These are phyloP conservation scores for Decorospora gaudefroyi DNA, from an alignment of 2,329 filamentous ascomycete genomes.

Conservation along the genomic window DNA sequence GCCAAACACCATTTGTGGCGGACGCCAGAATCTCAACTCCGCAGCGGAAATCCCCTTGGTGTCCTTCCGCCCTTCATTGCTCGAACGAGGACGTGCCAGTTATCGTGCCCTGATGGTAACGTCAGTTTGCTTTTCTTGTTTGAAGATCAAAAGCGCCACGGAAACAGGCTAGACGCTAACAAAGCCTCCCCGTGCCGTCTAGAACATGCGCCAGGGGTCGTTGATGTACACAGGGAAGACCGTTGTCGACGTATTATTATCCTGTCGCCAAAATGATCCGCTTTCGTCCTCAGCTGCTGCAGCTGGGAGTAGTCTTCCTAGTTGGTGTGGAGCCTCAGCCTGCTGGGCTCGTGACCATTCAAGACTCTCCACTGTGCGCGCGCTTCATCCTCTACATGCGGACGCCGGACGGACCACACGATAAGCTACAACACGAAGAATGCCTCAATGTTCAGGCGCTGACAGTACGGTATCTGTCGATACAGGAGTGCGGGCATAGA, in stretches of 20 bases:
- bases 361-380: slow-evolving; percentile 21
- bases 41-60: slow-evolving; percentile 37
- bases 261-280: slow-evolving; percentile 12
- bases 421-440: slow-evolving; percentile 10
- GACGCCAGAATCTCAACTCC: slow-evolving; percentile 35
- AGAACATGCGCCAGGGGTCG: slow-evolving; percentile 36
- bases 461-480: slow-evolving; percentile 11
- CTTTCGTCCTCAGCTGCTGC: slow-evolving; percentile 23
- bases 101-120: slow-evolving; percentile 40
- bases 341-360: slow-evolving; percentile 12
- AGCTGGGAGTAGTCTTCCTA: slow-evolving; percentile 10
- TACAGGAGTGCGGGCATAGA: slow-evolving; percentile 7
- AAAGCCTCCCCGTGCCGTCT: slow-evolving; percentile 44
- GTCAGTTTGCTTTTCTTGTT: too few species aligned
- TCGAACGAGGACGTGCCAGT: slow-evolving; percentile 31
- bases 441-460: slow-evolving; percentile 4
- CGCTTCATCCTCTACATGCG: slow-evolving; percentile 21
- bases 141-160: too few species aligned
- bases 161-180: slow-evolving; percentile 39
- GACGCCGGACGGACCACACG: slow-evolving; percentile 8
- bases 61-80: slow-evolving; percentile 33
- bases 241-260: slow-evolving; percentile 21
- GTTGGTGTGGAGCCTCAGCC: slow-evolving; percentile 8
- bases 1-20: slow-evolving; percentile 33
- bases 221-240: slow-evolving; percentile 35